A percentile compares a stretch with the other conserved stretches of the same genome.
phyloP scores from a whole-genome alignment of 2,329 filamentous ascomycete species.

The Diaporthe aspalathi region DNA sequence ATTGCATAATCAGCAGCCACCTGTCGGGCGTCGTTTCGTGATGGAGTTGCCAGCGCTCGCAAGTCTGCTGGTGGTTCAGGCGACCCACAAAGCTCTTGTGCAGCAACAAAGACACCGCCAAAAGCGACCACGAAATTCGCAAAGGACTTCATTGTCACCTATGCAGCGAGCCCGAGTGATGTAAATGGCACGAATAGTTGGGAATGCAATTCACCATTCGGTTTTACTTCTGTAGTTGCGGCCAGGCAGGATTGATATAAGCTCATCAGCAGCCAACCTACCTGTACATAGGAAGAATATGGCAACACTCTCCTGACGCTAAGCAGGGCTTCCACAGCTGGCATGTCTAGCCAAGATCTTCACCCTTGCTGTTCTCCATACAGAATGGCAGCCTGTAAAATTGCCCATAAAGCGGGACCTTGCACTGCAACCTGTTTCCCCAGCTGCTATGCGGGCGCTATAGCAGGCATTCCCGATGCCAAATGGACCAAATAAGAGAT shows the following conservation, averaged over 20 bases:
- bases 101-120: background rate
- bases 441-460: background rate
- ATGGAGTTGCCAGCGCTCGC: background rate
- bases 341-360: background rate
- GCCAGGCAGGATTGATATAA: background rate
- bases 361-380: background rate
- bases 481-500: background rate
- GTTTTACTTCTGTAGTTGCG: no score
- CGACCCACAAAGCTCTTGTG: conserved; percentile 12
- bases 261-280: background rate
- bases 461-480: background rate
- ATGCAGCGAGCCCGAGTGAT: no score
- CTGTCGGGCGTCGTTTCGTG: background rate
- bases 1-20: background rate
- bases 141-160: background rate
- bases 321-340: background rate
- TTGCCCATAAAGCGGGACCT: background rate
- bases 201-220: background rate
- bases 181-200: background rate
- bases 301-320: background rate
- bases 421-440: background rate
- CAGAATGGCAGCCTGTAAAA: background rate
- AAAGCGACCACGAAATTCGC: background rate
- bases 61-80: background rate
- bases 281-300: background rate